Conservation (phyloP, 345 rosid genomes). For the Trapa bicornis region DNA sequence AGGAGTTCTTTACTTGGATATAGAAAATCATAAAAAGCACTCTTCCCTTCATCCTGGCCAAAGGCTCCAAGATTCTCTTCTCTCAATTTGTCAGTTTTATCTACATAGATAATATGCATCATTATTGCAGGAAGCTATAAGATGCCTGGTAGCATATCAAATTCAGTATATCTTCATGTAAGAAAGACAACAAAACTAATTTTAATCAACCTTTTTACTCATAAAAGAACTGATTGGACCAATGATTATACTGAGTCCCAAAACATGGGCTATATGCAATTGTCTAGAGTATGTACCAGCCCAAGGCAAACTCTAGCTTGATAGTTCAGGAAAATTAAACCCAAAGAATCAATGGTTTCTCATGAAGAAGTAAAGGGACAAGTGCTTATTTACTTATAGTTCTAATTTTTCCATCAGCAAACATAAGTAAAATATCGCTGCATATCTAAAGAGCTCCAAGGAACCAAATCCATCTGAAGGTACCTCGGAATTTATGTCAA, state of each 20-base stretch:
- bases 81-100: slow-evolving; percentile 21
- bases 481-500: not conserved
- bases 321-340: not conserved
- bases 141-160: not conserved
- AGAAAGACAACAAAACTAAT: not conserved
- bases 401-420: not conserved
- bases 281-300: too few species aligned
- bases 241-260: too few species aligned
- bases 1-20: slow-evolving; percentile 84
- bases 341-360: not conserved
- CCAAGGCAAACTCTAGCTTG: not conserved
- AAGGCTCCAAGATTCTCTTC: slow-evolving; percentile 20
- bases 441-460: not conserved
- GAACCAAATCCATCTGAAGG: not conserved
- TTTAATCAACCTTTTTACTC: not conserved
- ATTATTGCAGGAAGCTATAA: not conserved
- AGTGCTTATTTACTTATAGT: not conserved
- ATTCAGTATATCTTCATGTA: not conserved
- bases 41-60: slow-evolving; percentile 28
- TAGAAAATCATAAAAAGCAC: slow-evolving; percentile 57
- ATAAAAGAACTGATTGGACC: too few species aligned
- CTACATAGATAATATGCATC: slow-evolving; percentile 12
- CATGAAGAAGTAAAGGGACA: not conserved
- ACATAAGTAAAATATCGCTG: too few species aligned
- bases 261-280: too few species aligned